A percentile compares a stretch with the other conserved stretches of the same genome.
Evolutionary conservation across 1,139 yeast species (phyloP).

Genomic region (Blastobotrys ciferrii): DNA sequence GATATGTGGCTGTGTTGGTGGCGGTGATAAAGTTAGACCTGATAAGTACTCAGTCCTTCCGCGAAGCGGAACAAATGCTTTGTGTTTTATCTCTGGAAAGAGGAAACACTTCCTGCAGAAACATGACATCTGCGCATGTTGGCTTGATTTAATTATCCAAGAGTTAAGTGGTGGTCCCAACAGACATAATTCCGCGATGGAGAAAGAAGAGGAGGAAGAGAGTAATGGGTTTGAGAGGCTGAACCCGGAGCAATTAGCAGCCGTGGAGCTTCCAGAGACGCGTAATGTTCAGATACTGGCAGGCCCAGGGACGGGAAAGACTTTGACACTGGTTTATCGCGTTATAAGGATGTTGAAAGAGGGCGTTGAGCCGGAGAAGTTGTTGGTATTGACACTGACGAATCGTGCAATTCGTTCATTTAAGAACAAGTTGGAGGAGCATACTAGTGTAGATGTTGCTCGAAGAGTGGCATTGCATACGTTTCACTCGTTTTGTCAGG

Average conservation of each 20-base stretch:
- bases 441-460: conserved; percentile 41
- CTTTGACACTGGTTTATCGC: conserved; percentile 73
- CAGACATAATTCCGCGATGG: background rate
- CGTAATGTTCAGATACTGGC: conserved; percentile 75
- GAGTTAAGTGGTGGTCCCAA: too few relatives aligned
- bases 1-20: too few relatives aligned
- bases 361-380: conserved; percentile 53
- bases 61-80: too few relatives aligned
- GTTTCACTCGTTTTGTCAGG: conserved; percentile 75
- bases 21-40: too few relatives aligned
- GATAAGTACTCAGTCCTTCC: too few relatives aligned
- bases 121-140: too few relatives aligned
- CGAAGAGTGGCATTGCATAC: conserved; percentile 64
- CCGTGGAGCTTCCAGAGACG: conserved; percentile 54
- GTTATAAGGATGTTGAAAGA: conserved; percentile 55
- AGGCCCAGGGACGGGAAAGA: conserved; percentile 86
- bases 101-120: too few relatives aligned
- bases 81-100: too few relatives aligned
- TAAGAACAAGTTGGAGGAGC: conserved; percentile 54
- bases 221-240: conserved; percentile 31
- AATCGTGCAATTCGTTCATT: conserved; percentile 74
- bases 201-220: background rate
- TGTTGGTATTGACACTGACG: conserved; percentile 86
- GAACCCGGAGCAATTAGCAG: conserved; percentile 58
- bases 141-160: too few relatives aligned